Conservation (phyloP, 2,329 filamentous ascomycete genomes). For the Stemphylium vesicarium region DNA sequence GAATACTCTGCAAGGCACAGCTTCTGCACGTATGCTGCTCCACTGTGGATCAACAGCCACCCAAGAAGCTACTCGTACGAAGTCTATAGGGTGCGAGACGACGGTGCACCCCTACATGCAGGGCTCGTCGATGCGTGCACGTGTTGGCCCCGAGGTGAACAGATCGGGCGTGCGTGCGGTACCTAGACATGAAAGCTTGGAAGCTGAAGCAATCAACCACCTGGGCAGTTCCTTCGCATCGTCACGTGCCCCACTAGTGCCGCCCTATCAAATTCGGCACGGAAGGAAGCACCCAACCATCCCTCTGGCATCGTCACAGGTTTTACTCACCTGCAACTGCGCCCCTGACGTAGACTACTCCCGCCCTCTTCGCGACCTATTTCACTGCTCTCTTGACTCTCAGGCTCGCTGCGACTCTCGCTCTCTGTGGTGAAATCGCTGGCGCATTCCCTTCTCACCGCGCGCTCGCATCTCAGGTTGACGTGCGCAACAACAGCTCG, state of each 20-base stretch:
- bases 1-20: slow-evolving; percentile 3
- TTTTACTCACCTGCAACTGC: slow-evolving; percentile 28
- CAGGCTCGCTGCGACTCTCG: slow-evolving; percentile 28
- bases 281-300: slow-evolving; percentile 7
- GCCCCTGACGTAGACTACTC: slow-evolving; percentile 31
- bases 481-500: slow-evolving; percentile 24
- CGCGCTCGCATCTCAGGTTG: slow-evolving; percentile 34
- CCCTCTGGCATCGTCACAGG: slow-evolving; percentile 7
- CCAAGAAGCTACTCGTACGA: neutral
- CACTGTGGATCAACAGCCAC: neutral
- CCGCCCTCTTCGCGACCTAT: slow-evolving; percentile 20
- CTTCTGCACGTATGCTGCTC: neutral
- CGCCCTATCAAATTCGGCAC: slow-evolving; percentile 22
- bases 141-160: neutral
- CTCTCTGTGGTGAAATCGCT: slow-evolving; percentile 24
- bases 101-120: neutral
- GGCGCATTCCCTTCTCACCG: slow-evolving; percentile 28
- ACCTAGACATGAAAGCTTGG: neutral
- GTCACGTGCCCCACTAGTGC: slow-evolving; percentile 26
- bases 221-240: neutral
- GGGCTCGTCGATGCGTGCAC: neutral
- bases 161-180: too few species aligned
- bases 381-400: slow-evolving; percentile 28
- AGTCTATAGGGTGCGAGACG: neutral
- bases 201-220: neutral